phyloP scores from a whole-genome alignment of 2,329 filamentous ascomycete species.

The Epichloe elymi region DNA sequence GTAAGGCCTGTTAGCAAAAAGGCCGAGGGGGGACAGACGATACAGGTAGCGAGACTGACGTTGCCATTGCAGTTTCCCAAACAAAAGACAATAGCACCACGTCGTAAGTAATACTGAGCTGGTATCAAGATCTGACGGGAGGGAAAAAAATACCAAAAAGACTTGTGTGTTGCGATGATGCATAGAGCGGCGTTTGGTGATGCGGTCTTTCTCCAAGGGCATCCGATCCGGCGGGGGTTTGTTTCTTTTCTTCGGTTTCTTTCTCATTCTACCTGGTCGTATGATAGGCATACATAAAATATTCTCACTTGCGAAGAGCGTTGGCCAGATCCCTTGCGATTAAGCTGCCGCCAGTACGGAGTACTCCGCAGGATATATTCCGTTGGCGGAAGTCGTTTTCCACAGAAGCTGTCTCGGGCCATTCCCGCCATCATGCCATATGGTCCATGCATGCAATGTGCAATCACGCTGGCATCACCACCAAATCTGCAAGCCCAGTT shows the following conservation, averaged over 20 bases:
- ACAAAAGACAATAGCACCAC: conserved; percentile 26
- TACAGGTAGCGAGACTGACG: conserved; percentile 52
- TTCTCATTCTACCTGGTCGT: neutral
- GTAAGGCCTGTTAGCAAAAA: conserved; percentile 48
- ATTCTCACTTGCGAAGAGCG: too few species aligned
- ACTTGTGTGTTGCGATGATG: conserved; percentile 1
- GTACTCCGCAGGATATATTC: too few species aligned
- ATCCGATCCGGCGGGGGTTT: too few species aligned
- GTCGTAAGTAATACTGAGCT: conserved; percentile 5
- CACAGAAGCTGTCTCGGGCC: too few species aligned
- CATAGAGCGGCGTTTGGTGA: conserved; percentile 6
- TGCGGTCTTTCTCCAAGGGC: neutral
- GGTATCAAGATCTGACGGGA: neutral
- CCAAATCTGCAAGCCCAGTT: too few species aligned
- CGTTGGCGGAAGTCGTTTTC: too few species aligned
- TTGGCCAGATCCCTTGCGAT: too few species aligned
- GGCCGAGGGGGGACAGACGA: conserved; percentile 42
- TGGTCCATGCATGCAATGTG: too few species aligned
- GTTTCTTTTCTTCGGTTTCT: neutral
- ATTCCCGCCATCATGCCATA: too few species aligned
- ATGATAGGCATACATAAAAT: too few species aligned
- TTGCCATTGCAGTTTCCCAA: conserved; percentile 78
- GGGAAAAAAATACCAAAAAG: neutral
- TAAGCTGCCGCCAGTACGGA: too few species aligned
- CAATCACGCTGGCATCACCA: too few species aligned